Percentiles rank a stretch among this genome's conserved stretches.
Evolutionary conservation across 371 early-diverging fungal genomes (phyloP).

Genomic region (Choanephora cucurbitarum): DNA sequence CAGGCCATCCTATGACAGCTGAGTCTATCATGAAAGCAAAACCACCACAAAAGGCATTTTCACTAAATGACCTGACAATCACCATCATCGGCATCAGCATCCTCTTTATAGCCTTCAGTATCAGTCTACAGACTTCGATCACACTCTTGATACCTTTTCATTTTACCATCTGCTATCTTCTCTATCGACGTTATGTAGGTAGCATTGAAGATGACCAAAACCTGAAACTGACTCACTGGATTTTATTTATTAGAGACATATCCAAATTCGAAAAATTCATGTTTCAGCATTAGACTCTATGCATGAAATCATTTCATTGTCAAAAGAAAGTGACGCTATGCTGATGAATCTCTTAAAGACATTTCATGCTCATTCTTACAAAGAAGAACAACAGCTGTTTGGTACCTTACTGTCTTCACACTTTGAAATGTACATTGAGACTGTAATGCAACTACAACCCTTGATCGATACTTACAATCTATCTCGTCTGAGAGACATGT

Average conservation of each 20-base stretch:
- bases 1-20: not conserved
- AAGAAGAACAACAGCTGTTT: conserved; percentile 19
- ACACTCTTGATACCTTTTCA: not conserved
- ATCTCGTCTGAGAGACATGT: conserved; percentile 44
- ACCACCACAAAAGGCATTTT: not conserved
- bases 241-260: conserved; percentile 28
- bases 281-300: conserved; percentile 31
- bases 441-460: conserved; percentile 26
- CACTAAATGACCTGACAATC: not conserved
- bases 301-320: conserved; percentile 30
- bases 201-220: not conserved
- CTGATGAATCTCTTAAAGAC: conserved; percentile 16
- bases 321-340: conserved; percentile 32
- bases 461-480: conserved; percentile 32
- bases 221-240: not conserved
- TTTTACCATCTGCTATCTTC: conserved; percentile 13
- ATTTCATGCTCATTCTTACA: not conserved
- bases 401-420: conserved; percentile 17
- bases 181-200: conserved; percentile 25
- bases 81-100: not conserved
- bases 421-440: conserved; percentile 17
- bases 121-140: not conserved
- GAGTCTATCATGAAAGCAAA: not conserved
- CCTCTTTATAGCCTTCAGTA: not conserved
- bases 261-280: conserved; percentile 36